phyloP scores from a whole-genome alignment of 1,284 basidiomycete species.

The Ceratobasidium sp. region DNA sequence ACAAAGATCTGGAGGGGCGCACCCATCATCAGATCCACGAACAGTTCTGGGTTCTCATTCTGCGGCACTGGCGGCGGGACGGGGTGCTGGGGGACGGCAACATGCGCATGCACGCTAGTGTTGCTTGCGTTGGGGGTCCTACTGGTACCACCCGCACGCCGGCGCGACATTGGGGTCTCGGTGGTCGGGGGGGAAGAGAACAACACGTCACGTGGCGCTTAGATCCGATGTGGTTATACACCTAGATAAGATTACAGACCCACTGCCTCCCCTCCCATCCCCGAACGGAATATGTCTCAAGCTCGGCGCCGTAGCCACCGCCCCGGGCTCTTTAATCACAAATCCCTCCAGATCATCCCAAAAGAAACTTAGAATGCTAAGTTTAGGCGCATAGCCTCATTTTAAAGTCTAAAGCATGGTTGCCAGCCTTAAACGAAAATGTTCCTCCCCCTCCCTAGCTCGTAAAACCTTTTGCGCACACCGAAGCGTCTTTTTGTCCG shows the following conservation, averaged over 20 bases:
- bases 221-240: constrained; percentile 12
- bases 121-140: constrained; percentile 21
- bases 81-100: constrained; percentile 8
- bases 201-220: constrained; percentile 38
- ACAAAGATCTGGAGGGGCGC: constrained; percentile 78
- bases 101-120: not conserved
- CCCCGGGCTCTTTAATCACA: too few species aligned
- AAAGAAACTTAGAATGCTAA: too few species aligned
- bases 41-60: constrained; percentile 61
- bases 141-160: constrained; percentile 10
- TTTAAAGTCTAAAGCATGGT: too few species aligned
- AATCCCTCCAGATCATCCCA: too few species aligned
- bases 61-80: constrained; percentile 2
- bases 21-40: constrained; percentile 83
- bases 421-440: too few species aligned
- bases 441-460: too few species aligned
- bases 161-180: constrained; percentile 35
- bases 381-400: too few species aligned
- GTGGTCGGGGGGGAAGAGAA: constrained; percentile 25
- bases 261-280: constrained; percentile 54
- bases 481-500: too few species aligned
- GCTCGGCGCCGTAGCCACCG: too few species aligned
- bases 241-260: constrained; percentile 49
- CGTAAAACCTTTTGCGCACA: too few species aligned
- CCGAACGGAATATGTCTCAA: too few species aligned